phyloP scores from a whole-genome alignment of 2,329 filamentous ascomycete genomes.

The Fusarium sp. region DNA sequence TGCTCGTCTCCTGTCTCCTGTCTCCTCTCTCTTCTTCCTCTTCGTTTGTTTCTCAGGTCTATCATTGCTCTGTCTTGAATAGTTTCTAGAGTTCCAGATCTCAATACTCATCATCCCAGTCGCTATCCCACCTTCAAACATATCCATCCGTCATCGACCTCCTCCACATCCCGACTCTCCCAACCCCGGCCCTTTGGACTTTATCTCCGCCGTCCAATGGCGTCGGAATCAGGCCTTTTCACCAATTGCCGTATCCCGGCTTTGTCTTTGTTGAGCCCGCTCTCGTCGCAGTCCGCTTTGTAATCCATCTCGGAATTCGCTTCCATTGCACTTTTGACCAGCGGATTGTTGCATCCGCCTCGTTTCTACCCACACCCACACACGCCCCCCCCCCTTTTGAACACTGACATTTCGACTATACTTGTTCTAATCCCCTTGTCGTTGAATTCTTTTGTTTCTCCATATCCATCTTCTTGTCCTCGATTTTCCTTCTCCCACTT shows the following conservation, averaged over 20 bases:
- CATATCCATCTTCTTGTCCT: not conserved
- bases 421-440: slow-evolving; percentile 5
- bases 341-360: slow-evolving; percentile 8
- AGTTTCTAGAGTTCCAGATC: not conserved
- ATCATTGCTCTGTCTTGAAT: not conserved
- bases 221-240: slow-evolving; percentile 8
- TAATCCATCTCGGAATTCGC: slow-evolving; percentile 29
- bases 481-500: not conserved
- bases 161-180: slow-evolving; percentile 2
- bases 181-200: slow-evolving; percentile 11
- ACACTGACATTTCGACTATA: slow-evolving; percentile 26
- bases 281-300: slow-evolving; percentile 26
- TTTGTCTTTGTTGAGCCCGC: slow-evolving; percentile 16
- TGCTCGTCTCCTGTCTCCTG: slow-evolving; percentile 2
- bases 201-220: slow-evolving; percentile 19
- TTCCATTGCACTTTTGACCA: slow-evolving; percentile 1
- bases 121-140: slow-evolving; percentile 4
- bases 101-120: not conserved
- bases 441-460: slow-evolving; percentile 14
- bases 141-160: slow-evolving; percentile 29
- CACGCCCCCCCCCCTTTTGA: slow-evolving; percentile 3
- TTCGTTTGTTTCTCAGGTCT: not conserved
- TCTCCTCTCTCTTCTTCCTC: not conserved
- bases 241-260: slow-evolving; percentile 34
- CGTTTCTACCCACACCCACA: slow-evolving; percentile 26